Base-by-base conservation (phyloP, 106 monocot species). In the Amphibolis antarctica region DNA sequence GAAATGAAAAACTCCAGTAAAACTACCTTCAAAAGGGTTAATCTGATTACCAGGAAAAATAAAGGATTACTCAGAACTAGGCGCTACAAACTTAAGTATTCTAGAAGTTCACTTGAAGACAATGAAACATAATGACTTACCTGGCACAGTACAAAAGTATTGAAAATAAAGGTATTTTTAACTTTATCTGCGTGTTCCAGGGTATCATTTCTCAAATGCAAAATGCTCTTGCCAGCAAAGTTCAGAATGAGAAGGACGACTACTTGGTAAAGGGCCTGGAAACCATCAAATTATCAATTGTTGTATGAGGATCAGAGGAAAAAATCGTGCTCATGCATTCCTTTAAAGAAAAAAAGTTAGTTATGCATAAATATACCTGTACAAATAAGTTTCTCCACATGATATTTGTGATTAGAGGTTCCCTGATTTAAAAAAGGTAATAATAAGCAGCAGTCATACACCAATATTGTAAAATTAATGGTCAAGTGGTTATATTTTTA, bases 381-480 rank as follows among this genome's bases (percentile, higher is more conserved):
- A 91, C 59, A 9, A 85, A 15, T n/a, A 92, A 53, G 70, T 92
- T 92, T 46, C 92, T 80, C 92, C 92, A 92, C 92, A 92, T 92
- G 64, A 88, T 76, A 72, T 68, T 68, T 17, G 68, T 68, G 12
- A 68, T 92, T 72, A 88, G 76, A 53, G 84, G 86, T 55, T 81
- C 92, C 71, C 89, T 89, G 75, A n/a, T n/a, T n/a, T n/a, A n/a
- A n/a, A n/a, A n/a, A n/a, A n/a, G n/a, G n/a, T n/a, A n/a, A n/a
- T n/a, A n/a, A n/a, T n/a, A n/a, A n/a, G n/a, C n/a, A n/a, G n/a
- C n/a, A n/a, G n/a, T n/a, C n/a, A n/a, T n/a, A n/a, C n/a, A n/a
- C n/a, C n/a, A n/a, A n/a, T n/a, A n/a, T n/a, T n/a, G n/a, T n/a
- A n/a, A n/a, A n/a, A n/a, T n/a, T n/a, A n/a, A n/a, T n/a, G n/a